These are phyloP conservation scores for Apodospora peruviana DNA, from an alignment of 495 filamentous ascomycete species.

Conservation along the genomic window DNA sequence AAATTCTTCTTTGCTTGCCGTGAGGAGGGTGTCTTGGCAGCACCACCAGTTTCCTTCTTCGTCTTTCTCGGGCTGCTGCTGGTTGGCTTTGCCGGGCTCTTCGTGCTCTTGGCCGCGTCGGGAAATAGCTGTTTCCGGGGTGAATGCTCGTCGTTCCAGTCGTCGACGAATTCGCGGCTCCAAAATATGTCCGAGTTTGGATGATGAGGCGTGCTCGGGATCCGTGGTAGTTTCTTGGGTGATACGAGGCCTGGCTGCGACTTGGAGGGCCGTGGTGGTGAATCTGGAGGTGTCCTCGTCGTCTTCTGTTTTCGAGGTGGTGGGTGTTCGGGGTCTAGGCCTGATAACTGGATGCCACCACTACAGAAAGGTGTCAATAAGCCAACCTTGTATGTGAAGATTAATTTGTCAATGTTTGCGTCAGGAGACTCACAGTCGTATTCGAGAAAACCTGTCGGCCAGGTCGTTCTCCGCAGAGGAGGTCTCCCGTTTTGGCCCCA, in stretches of 20 bases:
- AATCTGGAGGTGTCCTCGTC: conserved; percentile 6
- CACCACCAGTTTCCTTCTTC: conserved; percentile 18
- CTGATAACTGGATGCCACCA: background rate
- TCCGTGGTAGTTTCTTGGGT: conserved; percentile 31
- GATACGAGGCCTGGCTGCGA: conserved; percentile 22
- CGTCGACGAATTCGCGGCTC: conserved; percentile 66
- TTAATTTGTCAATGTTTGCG: too few species aligned
- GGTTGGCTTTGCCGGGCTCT: conserved; percentile 3
- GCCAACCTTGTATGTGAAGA: background rate
- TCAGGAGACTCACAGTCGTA: conserved; percentile 15
- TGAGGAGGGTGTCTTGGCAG: background rate
- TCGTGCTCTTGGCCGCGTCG: conserved; percentile 31
- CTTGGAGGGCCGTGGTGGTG: conserved; percentile 18
- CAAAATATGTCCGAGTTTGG: conserved; percentile 76
- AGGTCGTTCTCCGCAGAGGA: conserved; percentile 15
- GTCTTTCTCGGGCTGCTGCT: conserved; percentile 12
- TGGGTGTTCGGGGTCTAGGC: background rate
- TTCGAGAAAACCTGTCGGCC: conserved; percentile 16
- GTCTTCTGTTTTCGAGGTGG: background rate
- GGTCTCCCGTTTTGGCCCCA: background rate
- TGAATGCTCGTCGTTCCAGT: conserved; percentile 78
- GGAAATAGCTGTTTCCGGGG: conserved; percentile 50
- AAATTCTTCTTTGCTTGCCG: conserved; percentile 59
- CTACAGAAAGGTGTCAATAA: background rate
- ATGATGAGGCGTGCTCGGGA: conserved; percentile 45